A percentile compares a stretch with the other conserved stretches of the same genome.
Evolutionary conservation across 352 stramenopile species (phyloP).

Genomic region (Achlya hypogyna): DNA sequence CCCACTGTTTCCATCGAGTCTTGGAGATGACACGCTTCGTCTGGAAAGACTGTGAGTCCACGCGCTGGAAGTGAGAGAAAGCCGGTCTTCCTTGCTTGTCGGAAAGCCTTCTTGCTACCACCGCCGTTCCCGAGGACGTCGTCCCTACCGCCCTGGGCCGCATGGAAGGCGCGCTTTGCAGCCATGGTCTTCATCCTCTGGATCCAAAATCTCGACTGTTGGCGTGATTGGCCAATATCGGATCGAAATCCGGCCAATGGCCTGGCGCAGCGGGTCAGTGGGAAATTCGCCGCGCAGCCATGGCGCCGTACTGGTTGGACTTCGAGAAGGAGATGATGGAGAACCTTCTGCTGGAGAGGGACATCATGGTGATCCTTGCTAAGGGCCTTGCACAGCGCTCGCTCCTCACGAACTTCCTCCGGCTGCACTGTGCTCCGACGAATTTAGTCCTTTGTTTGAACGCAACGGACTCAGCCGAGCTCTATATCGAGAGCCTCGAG

Average conservation of each 20-base stretch:
- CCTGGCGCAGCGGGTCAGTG: neutral
- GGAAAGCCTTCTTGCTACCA: slow-evolving; percentile 27
- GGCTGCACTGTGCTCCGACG: slow-evolving; percentile 79
- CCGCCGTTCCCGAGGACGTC: neutral
- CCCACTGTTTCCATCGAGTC: slow-evolving; percentile 64
- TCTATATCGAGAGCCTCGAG: slow-evolving; percentile 68
- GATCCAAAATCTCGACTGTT: neutral
- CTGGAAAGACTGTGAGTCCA: slow-evolving; percentile 44
- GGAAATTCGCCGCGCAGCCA: neutral
- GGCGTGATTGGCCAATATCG: neutral
- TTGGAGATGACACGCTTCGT: slow-evolving; percentile 64
- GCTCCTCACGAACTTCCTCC: slow-evolving; percentile 86
- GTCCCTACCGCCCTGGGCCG: neutral
- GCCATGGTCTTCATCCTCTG: neutral
- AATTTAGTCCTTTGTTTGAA: slow-evolving; percentile 90
- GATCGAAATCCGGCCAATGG: slow-evolving; percentile 7
- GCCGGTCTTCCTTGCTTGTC: slow-evolving; percentile 51
- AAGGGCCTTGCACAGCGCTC: slow-evolving; percentile 82
- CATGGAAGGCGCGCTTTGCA: neutral
- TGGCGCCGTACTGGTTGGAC: slow-evolving; percentile 43
- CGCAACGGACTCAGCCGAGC: slow-evolving; percentile 75
- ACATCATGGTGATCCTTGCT: slow-evolving; percentile 90
- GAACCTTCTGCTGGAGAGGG: slow-evolving; percentile 50
- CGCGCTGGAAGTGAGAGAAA: slow-evolving; percentile 53
- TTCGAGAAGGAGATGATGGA: slow-evolving; percentile 64